phyloP scores from a whole-genome alignment of 352 stramenopile genomes.

The Aphanomyces invadans region DNA sequence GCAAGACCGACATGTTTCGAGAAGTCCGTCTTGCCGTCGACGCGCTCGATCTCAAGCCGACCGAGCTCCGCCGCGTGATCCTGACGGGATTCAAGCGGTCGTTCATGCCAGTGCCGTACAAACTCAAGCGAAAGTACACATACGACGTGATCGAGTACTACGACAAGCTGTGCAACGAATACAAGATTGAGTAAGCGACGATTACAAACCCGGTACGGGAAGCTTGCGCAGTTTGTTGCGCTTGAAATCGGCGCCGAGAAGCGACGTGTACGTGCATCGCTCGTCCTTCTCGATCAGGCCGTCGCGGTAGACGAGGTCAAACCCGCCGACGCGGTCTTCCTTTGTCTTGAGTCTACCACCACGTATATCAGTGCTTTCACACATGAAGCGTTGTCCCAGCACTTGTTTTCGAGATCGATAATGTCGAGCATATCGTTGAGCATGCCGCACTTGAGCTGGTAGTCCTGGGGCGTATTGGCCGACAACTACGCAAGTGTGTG shows the following conservation, averaged over 20 bases:
- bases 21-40: slow-evolving; percentile 78
- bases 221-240: slow-evolving; percentile 30
- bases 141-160: slow-evolving; percentile 83
- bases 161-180: slow-evolving; percentile 64
- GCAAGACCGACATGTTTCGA: slow-evolving; percentile 73
- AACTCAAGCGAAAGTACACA: slow-evolving; percentile 71
- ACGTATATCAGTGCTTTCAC: neutral
- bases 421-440: slow-evolving; percentile 93
- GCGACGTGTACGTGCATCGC: slow-evolving; percentile 65
- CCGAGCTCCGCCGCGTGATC: slow-evolving; percentile 65
- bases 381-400: slow-evolving; percentile 19
- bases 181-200: slow-evolving; percentile 36
- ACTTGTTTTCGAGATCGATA: slow-evolving; percentile 87
- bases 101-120: slow-evolving; percentile 80
- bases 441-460: slow-evolving; percentile 90
- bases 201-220: neutral
- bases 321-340: slow-evolving; percentile 58
- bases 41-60: slow-evolving; percentile 61
- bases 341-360: slow-evolving; percentile 28
- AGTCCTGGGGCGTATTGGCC: slow-evolving; percentile 87
- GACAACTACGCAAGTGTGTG: slow-evolving; percentile 49
- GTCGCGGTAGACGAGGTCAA: slow-evolving; percentile 75
- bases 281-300: slow-evolving; percentile 55
- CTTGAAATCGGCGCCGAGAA: slow-evolving; percentile 53
- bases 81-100: slow-evolving; percentile 77